phyloP scores from a whole-genome alignment of 306 rosid species.

The Vachellia pachyceras region DNA sequence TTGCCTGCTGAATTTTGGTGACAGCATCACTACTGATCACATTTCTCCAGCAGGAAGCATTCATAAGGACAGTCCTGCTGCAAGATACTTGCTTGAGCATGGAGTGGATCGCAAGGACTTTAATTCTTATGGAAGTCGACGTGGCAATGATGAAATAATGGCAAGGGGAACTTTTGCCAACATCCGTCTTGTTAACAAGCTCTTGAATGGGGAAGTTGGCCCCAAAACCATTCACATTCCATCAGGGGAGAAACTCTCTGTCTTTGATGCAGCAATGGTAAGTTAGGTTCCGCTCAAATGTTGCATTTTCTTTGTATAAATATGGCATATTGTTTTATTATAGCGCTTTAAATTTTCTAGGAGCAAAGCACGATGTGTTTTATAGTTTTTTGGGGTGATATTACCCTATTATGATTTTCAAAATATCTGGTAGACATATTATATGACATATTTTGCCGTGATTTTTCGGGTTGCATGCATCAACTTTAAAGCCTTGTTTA shows the following conservation, averaged over 20 bases:
- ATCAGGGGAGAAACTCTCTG: constrained; percentile 88
- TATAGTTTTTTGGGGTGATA: constrained; percentile 4
- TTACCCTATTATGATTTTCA: constrained; percentile 19
- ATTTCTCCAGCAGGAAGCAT: constrained; percentile 99
- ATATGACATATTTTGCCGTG: constrained; percentile 3
- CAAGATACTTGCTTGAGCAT: constrained; percentile 77
- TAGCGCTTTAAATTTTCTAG: constrained; percentile 7
- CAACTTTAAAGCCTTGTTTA: constrained; percentile 10
- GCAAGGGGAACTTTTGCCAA: constrained; percentile 99
- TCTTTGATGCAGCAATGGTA: constrained; percentile 92
- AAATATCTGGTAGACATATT: constrained; percentile 15
- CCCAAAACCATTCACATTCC: constrained; percentile 93
- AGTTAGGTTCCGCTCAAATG: constrained; percentile 39
- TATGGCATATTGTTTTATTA: not conserved
- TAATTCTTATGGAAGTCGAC: constrained; percentile 99
- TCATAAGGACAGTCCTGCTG: constrained; percentile 96
- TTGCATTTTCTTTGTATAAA: not conserved
- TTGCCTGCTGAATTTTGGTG: constrained; percentile 93
- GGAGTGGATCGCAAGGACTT: constrained; percentile 92
- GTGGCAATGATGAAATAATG: constrained; percentile 99
- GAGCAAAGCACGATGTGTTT: not conserved
- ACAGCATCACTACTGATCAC: constrained; percentile 98
- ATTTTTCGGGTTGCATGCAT: constrained; percentile 16
- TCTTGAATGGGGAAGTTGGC: constrained; percentile 94
- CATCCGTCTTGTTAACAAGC: constrained; percentile 96